phyloP scores from a whole-genome alignment of 139 green algal genomes.

The Chlamydomonas sp. region DNA sequence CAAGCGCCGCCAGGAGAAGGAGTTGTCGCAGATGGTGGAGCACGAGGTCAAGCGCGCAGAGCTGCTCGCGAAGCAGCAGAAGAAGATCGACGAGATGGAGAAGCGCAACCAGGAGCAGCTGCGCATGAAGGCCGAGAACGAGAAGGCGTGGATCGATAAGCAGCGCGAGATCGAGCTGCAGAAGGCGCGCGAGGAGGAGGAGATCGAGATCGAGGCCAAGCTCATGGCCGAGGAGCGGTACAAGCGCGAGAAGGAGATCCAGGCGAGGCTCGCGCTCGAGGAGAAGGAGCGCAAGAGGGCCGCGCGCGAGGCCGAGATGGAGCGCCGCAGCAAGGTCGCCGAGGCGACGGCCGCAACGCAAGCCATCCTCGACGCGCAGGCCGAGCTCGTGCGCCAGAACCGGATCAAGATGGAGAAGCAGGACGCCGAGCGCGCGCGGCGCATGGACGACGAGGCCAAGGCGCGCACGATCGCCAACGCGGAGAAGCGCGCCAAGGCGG shows the following conservation, averaged over 20 bases:
- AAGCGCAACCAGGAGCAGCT: conserved; percentile 46
- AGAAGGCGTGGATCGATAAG: conserved; percentile 53
- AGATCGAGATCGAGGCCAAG: conserved; percentile 21
- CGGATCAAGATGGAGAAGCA: conserved; percentile 41
- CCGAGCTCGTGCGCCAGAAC: conserved; percentile 22
- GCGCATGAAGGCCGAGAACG: conserved; percentile 42
- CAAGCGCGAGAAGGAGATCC: conserved; percentile 32
- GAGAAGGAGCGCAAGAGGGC: conserved; percentile 42
- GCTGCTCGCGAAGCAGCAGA: conserved; percentile 58
- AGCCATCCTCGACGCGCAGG: conserved; percentile 55
- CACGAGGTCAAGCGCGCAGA: conserved; percentile 65
- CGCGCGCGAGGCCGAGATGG: conserved; percentile 51
- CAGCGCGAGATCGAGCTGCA: conserved; percentile 65
- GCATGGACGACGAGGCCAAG: conserved; percentile 40
- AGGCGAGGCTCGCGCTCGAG: conserved; percentile 38
- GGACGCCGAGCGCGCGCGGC: conserved; percentile 43
- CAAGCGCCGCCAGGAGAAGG: conserved; percentile 64
- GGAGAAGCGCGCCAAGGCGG: conserved; percentile 55
- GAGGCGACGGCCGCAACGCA: conserved; percentile 58
- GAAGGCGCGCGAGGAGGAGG: conserved; percentile 21
- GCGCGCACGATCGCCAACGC: conserved; percentile 37
- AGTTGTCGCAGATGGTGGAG: conserved; percentile 57
- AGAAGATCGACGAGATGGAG: conserved; percentile 51
- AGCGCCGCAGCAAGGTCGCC: conserved; percentile 59
- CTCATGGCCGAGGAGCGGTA: conserved; percentile 31